Conservation (phyloP, 441 rosid species). For the Sinapis alba region DNA sequence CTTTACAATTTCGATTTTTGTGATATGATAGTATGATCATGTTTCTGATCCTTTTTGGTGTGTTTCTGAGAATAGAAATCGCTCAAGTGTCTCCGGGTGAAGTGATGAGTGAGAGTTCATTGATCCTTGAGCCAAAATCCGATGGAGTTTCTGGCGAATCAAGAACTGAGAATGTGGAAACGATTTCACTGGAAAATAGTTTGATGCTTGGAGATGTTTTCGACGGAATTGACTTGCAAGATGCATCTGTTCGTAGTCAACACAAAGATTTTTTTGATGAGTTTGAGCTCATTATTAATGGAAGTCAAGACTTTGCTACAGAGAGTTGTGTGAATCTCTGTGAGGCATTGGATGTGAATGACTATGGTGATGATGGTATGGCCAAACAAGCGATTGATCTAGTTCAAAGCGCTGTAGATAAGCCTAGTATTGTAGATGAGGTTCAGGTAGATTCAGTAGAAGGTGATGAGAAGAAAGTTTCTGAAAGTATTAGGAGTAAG, state of each 20-base stretch:
- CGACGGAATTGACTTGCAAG: conserved; percentile 40
- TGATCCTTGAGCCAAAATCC: conserved; percentile 10
- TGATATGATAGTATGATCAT: background rate
- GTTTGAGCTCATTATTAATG: conserved; percentile 51
- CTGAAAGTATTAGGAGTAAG: conserved; percentile 19
- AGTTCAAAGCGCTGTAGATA: conserved; percentile 33
- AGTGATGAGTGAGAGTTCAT: background rate
- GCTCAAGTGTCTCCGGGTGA: background rate
- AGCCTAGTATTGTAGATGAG: conserved; percentile 23
- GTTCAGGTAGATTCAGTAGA: conserved; percentile 37
- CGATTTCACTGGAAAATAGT: background rate
- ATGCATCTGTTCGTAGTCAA: conserved; percentile 30
- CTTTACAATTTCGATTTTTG: background rate
- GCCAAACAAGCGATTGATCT: conserved; percentile 35
- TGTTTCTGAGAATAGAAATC: background rate
- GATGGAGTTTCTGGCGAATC: conserved; percentile 38
- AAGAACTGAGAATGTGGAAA: conserved; percentile 25
- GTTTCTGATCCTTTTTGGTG: background rate
- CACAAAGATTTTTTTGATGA: conserved; percentile 55
- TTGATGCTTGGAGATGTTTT: conserved; percentile 26
- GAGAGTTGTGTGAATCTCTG: conserved; percentile 36
- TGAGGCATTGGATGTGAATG: conserved; percentile 33
- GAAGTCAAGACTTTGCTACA: conserved; percentile 37
- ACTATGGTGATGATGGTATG: conserved; percentile 32
- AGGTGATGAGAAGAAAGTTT: conserved; percentile 25